Evolutionary conservation across 2,329 filamentous ascomycete species (phyloP), one percentile per base, ranked within the genome.

Genomic region (Zymoseptoria brevis): DNA sequence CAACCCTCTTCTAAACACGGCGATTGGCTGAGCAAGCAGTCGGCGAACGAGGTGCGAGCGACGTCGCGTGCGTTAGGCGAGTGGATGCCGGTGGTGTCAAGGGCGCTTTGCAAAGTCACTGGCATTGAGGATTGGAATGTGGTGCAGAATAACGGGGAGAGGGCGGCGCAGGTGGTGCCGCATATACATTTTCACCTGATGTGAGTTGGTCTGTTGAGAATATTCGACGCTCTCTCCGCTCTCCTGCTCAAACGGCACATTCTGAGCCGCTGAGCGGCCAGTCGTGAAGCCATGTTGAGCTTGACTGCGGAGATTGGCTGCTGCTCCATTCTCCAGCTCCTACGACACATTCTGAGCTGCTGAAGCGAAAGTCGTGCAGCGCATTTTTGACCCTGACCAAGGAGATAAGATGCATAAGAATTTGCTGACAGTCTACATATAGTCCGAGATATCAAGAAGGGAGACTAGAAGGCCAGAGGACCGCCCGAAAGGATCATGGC

Each of bases 101-200:
- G 83, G 19, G 88, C 89, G 0, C 80, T 96, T 45, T 81, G 85
- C 30, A 80, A 79, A 55, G 84, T 85, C 0, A 89, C 87, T 2
- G 87, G 86, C 8, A 83, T 90, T 1, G 80, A 80, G 55, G 92
- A 96, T 75, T 97, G 93, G 88, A 99, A 99, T 74, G 85, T 97
- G 29, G 90, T 97, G 57, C 93, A 97, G 77, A 97, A 97, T 73
- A 97, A 96, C 68, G 84, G 93, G 16, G 86, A 86, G 3, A 84
- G 90, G 30, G 93, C 93, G 1, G 91, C 91, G 1, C 93, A 97
- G 76, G 90, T 96, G 16, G 91, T 97, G 1, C 88, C 88, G 21
- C 93, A 97, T 74, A 87, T 95, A 54, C 93, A 99, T 74, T 97
- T 95, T 73, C 94, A 99, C 68, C 82, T 97, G 56, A 95, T 99